Percentiles rank a stretch among this genome's conserved stretches.
phyloP scores from a whole-genome alignment of 2,329 filamentous ascomycete genomes.

The Aspergillus uvarum region DNA sequence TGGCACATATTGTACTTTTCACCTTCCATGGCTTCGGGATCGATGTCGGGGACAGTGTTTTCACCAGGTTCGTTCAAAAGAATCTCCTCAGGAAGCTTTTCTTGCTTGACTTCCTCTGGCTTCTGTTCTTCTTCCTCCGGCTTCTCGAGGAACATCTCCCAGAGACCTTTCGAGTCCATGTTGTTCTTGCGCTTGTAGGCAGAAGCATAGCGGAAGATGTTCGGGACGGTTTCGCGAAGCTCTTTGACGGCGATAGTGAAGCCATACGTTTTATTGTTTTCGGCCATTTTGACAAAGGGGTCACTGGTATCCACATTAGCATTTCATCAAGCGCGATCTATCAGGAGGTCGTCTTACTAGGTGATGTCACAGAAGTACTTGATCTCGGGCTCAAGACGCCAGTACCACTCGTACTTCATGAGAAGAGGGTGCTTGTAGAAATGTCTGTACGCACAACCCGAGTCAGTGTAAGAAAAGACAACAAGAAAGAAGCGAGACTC shows the following conservation, averaged over 20 bases:
- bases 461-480: conserved; percentile 16
- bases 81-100: conserved; percentile 78
- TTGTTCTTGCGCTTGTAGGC: conserved; percentile 95
- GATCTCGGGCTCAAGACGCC: conserved; percentile 98
- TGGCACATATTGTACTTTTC: conserved; percentile 99
- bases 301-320: conserved; percentile 60
- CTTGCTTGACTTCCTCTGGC: conserved; percentile 64
- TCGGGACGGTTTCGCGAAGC: conserved; percentile 93
- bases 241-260: conserved; percentile 99
- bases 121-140: conserved; percentile 50
- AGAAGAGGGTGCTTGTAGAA: conserved; percentile 97
- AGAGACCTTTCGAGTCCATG: conserved; percentile 83
- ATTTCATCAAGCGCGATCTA: not conserved
- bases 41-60: conserved; percentile 73
- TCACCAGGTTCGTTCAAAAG: conserved; percentile 71
- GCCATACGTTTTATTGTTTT: conserved; percentile 94
- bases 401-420: conserved; percentile 99
- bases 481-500: conserved; percentile 35
- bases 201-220: conserved; percentile 98
- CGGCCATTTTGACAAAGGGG: conserved; percentile 92
- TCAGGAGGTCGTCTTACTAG: conserved; percentile 63
- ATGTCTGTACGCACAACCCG: conserved; percentile 55
- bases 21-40: conserved; percentile 91
- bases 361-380: conserved; percentile 99
- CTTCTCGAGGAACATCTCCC: conserved; percentile 95